These are phyloP conservation scores for Thelonectria rubi DNA, from an alignment of 2,329 filamentous ascomycete species.

Conservation along the genomic window DNA sequence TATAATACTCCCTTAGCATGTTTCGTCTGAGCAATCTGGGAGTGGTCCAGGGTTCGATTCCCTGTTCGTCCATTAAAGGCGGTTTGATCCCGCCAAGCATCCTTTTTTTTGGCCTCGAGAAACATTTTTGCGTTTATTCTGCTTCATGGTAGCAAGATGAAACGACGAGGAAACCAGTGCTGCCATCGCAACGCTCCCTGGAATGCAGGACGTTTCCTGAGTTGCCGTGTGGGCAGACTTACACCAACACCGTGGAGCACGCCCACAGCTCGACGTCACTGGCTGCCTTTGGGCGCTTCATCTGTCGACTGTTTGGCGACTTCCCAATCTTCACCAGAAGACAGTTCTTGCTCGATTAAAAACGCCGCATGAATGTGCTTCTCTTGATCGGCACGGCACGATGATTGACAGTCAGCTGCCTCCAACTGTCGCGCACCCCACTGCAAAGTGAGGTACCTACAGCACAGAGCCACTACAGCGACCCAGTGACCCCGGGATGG, in stretches of 20 bases:
- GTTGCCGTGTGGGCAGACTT: no score
- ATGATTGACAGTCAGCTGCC: neutral
- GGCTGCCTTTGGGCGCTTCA: no score
- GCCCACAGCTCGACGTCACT: no score
- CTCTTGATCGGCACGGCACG: neutral
- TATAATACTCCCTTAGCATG: conserved; percentile 7
- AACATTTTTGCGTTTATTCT: neutral
- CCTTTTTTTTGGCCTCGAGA: neutral
- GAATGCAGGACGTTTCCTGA: no score
- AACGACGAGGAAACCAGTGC: no score
- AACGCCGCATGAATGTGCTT: neutral
- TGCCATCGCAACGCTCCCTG: no score
- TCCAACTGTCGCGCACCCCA: neutral
- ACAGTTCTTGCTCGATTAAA: neutral
- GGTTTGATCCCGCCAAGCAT: neutral
- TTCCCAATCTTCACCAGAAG: neutral
- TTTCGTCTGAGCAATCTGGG: neutral
- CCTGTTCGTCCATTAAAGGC: conserved; percentile 3
- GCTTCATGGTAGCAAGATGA: conserved; percentile 5
- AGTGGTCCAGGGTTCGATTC: conserved; percentile 9
- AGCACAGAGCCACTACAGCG: neutral
- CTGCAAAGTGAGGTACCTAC: conserved; percentile 25
- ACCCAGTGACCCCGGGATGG: conserved; percentile 13
- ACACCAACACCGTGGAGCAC: no score
- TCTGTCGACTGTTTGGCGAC: no score